Evolutionary conservation across 2,329 filamentous ascomycete genomes (phyloP), one percentile per base, ranked within the genome.

Genomic region (Ophiostoma triangulosporum): DNA sequence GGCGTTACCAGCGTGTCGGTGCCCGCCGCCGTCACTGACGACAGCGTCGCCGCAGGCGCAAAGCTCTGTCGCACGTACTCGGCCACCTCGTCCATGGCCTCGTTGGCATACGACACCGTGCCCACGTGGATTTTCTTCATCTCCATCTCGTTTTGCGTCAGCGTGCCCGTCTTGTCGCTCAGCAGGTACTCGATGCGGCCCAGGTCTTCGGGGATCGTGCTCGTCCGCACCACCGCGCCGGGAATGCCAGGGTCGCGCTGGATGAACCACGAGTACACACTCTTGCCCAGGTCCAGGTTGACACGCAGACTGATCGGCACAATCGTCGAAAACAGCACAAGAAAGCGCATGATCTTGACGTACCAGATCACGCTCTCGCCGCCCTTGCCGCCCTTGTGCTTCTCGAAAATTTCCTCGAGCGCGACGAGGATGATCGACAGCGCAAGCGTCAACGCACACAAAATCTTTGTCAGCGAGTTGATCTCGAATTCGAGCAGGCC

Each of bases 41-140:
- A 48, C 11, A 48, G 65, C n/a, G 71, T 68, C 11, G 68, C 65
- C 7, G 70, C 64, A 1, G 69, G 68, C 12, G 82, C 76, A 62
- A 97, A 95, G 6, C 84, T 87, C 65, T 96, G 90, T 58, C 78
- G 82, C 50, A 98, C 78, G 64, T 95, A 96, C 0, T 86, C 78
- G 12, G 81, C 73, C 12, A 98, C 93, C 70, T 98, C 94, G 61
- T 97, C 93, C 93, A 98, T 98, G 9, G 93, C 91, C 64, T 98
- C 93, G 61, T 95, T 95, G 32, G 91, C 93, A 63, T 98, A 98
- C 1, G 91, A 97, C 1, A 97, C 93, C 9, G 93, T 98, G 9
- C 94, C 93, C 52, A 98, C 88, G 63, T 98, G 94, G 6, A 98
- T 91, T 69, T 98, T 98, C 65, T 94, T 95, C 77, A 98, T 84